Evolutionary conservation across 768 basidiomycete species (phyloP).

Genomic region (Lyophyllum semitale): DNA sequence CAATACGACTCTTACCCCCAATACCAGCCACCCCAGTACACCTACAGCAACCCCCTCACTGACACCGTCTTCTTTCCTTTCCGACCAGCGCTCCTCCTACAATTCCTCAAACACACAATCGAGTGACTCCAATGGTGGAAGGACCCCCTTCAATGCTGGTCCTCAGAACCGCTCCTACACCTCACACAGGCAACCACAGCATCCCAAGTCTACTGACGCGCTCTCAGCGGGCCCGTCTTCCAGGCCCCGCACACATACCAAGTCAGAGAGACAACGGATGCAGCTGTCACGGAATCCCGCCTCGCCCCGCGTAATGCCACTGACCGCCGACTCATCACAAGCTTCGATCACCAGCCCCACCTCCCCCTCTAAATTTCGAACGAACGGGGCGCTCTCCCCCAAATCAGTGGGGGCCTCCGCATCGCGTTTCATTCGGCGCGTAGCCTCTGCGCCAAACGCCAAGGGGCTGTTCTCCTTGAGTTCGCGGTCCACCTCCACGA

Average conservation of each 20-base stretch:
- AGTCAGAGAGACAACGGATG: conserved; percentile 45
- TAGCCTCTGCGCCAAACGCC: conserved; percentile 95
- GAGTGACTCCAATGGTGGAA: conserved; percentile 61
- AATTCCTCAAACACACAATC: conserved; percentile 80
- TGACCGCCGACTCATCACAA: conserved; percentile 50
- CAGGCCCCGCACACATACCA: conserved; percentile 40
- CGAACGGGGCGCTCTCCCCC: conserved; percentile 61
- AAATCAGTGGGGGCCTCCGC: conserved; percentile 73
- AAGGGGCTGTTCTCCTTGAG: conserved; percentile 81
- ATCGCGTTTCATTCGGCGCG: conserved; percentile 89
- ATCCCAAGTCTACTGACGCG: conserved; percentile 40
- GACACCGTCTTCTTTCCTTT: conserved; percentile 55
- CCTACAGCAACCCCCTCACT: conserved; percentile 49
- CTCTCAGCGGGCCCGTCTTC: conserved; percentile 35
- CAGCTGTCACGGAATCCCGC: conserved; percentile 25
- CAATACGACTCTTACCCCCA: conserved; percentile 46
- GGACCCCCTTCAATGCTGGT: conserved; percentile 25
- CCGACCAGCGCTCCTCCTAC: conserved; percentile 72
- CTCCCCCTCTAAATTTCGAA: conserved; percentile 45
- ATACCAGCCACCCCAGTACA: conserved; percentile 36
- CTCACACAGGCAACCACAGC: conserved; percentile 26
- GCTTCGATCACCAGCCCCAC: conserved; percentile 42
- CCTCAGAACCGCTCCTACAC: conserved; percentile 30
- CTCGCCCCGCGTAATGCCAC: conserved; percentile 32
- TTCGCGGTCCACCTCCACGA: conserved; percentile 58